phyloP scores from a whole-genome alignment of 441 rosid genomes.

The Arabidopsis lyrata region DNA sequence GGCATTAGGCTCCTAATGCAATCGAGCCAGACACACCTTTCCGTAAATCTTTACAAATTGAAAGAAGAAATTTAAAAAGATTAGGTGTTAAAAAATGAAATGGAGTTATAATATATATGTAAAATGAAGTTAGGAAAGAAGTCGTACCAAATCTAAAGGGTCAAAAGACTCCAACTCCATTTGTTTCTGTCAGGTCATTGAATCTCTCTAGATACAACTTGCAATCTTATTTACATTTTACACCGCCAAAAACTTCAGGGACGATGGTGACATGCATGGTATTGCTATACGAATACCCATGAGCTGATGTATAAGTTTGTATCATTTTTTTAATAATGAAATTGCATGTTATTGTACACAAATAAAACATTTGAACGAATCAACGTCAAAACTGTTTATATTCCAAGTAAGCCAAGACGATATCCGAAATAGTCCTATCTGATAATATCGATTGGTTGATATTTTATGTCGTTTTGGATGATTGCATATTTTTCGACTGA shows the following conservation, averaged over 20 bases:
- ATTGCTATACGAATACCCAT: conserved; percentile 1
- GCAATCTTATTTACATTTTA: conserved; percentile 28
- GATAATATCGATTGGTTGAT: neutral
- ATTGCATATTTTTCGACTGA: neutral
- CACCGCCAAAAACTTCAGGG: conserved; percentile 18
- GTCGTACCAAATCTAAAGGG: conserved; percentile 37
- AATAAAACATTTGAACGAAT: neutral
- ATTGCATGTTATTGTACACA: neutral
- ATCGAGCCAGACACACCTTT: neutral
- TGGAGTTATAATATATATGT: neutral
- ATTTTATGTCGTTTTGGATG: neutral
- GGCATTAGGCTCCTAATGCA: neutral
- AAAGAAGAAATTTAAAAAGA: conserved; percentile 35
- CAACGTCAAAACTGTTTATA: neutral
- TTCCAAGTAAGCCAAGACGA: neutral
- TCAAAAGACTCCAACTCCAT: conserved; percentile 46
- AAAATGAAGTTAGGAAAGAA: conserved; percentile 25
- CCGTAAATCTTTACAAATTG: neutral
- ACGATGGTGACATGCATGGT: conserved; percentile 11
- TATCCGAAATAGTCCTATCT: neutral
- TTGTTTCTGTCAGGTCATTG: conserved; percentile 27
- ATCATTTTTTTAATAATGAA: neutral
- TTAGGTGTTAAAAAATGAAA: neutral
- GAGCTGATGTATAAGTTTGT: conserved; percentile 5
- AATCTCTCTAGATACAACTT: conserved; percentile 25